Base-by-base conservation (phyloP, 2,329 filamentous ascomycete genomes). In the Monosporascus sp. region DNA sequence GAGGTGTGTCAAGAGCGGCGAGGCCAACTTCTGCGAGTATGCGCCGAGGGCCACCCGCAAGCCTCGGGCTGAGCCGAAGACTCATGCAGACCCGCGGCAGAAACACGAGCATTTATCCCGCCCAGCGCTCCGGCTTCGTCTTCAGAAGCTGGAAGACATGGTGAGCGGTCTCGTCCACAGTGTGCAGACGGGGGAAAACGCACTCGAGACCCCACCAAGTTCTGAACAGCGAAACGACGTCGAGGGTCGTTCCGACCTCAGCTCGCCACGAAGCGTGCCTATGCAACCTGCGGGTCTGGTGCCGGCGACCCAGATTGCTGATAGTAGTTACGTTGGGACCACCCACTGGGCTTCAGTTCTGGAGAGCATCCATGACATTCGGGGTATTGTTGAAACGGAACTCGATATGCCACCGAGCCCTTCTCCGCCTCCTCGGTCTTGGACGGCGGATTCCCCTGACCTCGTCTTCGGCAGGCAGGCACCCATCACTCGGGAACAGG, bases 1-100 rank as follows among this genome's bases (percentile, higher is more conserved):
- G 50, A 66, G 72, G 54, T 74, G 71, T 53, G 56, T 68, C 43
- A 72, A 70, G 58, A 71, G 67, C 51, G 70, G 68, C 43, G 66
- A 70, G 56, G 66, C 64, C 44, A 63, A 62, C 35, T 65, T 67
- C 49, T 74, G 71, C 58, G 66, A 65, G 51, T 71, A 72, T 62
- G 70, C 70, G n/a, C 62, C 65, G 35, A 67, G 68, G 48, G 62
- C 64, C 47, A 60, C 64, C 47, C 66, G 69, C 49, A 68, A 67
- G 56, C 50, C 60, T 45, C 59, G 65, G 55, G 62, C 65, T 40
- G 69, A 63, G 62, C 60, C 61, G 58, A 67, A 57, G 60, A 66
- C 65, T 15, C 64, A 61, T 38, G 52, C 57, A 3, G 65, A 68
- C 40, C 46, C 51, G 46, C 64, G 64, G 51, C 48, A 56, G 20